These are phyloP conservation scores for Mycena belliarum DNA, from an alignment of 768 basidiomycete genomes.

Conservation along the genomic window DNA sequence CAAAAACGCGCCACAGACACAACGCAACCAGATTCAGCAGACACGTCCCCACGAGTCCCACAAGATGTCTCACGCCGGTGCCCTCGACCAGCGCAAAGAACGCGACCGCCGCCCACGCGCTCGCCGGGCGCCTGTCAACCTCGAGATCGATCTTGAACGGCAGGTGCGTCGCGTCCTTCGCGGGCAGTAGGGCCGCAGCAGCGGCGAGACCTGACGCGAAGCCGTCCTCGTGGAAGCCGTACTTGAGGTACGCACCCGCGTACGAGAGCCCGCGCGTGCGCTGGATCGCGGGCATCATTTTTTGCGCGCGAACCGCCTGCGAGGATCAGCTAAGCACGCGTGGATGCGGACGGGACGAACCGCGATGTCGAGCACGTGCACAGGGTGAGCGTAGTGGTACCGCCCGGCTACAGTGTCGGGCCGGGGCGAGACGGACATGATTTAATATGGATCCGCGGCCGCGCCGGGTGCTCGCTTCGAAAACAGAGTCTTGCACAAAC, in stretches of 20 bases:
- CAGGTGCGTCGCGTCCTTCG: neutral
- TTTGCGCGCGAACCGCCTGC: conserved; percentile 54
- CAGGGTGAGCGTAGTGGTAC: no score
- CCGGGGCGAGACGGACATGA: no score
- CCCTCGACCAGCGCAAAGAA: conserved; percentile 12
- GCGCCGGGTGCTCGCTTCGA: no score
- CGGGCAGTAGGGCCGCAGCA: conserved; percentile 21
- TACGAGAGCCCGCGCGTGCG: conserved; percentile 60
- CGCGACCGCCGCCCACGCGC: conserved; percentile 11
- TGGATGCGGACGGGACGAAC: no score
- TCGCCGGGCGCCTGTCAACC: conserved; percentile 14
- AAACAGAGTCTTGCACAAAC: no score
- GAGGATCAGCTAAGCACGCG: no score
- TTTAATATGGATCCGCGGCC: no score
- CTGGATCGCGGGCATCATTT: conserved; percentile 57
- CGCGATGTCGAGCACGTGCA: no score
- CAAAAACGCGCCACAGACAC: conserved; percentile 8
- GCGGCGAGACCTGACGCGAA: conserved; percentile 53
- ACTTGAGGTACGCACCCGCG: conserved; percentile 72
- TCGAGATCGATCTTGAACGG: conserved; percentile 18
- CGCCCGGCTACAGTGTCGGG: no score
- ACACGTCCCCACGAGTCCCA: conserved; percentile 7
- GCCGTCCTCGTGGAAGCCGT: conserved; percentile 84
- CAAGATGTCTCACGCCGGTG: conserved; percentile 1
- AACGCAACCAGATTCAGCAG: conserved; percentile 4